These are phyloP conservation scores for Pestalotiopsis sp. DNA, from an alignment of 2,329 filamentous ascomycete genomes.

Conservation along the genomic window DNA sequence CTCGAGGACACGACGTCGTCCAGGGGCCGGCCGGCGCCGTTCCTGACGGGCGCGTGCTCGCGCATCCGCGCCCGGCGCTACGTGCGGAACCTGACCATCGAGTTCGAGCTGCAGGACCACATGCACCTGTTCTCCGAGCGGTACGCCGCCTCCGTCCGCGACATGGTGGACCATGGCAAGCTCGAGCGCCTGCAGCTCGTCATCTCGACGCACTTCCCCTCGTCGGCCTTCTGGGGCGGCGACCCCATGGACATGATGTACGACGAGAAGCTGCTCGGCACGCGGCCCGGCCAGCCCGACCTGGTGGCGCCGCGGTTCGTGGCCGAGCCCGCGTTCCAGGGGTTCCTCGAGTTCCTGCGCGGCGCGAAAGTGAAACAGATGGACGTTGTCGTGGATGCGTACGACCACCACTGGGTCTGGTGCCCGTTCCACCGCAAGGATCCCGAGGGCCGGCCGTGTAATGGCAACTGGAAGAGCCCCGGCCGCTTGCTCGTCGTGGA, in stretches of 20 bases:
- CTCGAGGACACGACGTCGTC: conserved; percentile 24
- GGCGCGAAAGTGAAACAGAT: conserved; percentile 20
- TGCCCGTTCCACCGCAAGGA: conserved; percentile 27
- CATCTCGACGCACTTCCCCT: conserved; percentile 25
- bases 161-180: conserved; percentile 27
- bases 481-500: conserved; percentile 22
- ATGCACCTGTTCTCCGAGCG: conserved; percentile 22
- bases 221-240: conserved; percentile 29
- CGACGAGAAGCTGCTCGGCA: conserved; percentile 17
- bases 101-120: conserved; percentile 25
- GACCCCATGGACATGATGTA: conserved; percentile 13
- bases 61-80: conserved; percentile 26
- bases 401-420: conserved; percentile 29
- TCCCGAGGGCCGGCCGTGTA: conserved; percentile 21
- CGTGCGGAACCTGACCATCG: conserved; percentile 26
- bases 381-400: conserved; percentile 20
- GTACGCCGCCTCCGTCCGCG: conserved; percentile 23
- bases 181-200: conserved; percentile 25
- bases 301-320: conserved; percentile 27
- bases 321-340: conserved; percentile 28
- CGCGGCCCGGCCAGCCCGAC: conserved; percentile 14
- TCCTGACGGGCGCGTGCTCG: conserved; percentile 22
- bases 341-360: conserved; percentile 28
- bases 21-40: conserved; percentile 17
- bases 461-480: conserved; percentile 25